Evolutionary conservation across 1,284 basidiomycete genomes (phyloP), one percentile per base, ranked within the genome.

Genomic region (Apiotrichum gracile): DNA sequence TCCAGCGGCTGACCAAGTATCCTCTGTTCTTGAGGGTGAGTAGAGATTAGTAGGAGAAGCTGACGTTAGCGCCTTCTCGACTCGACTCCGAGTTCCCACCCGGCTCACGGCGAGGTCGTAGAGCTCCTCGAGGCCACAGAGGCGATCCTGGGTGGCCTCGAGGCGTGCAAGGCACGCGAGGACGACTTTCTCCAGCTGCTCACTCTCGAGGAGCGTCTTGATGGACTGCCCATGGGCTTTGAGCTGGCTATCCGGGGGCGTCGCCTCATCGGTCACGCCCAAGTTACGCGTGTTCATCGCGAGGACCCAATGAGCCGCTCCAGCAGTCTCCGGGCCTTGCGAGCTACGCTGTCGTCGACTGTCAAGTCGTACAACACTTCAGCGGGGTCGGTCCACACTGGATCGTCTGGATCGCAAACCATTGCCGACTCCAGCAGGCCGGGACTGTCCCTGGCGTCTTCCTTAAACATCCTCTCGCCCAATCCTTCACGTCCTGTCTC

Each of bases 161-260:
- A 84, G 47, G 87, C 90, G 60, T 87, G 91, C 57, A 91, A 91
- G 68, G 74, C 80, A 5, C 81, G 87, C 19, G 89, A 92, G 71
- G 87, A 90, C 53, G 88, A 91, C 59, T 88, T 90, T 67, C 81
- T 84, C 24, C 74, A 83, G 43, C 77, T 87, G 29, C 85, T 86
- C 67, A 72, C 78, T n/a, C 76, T 89, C 17, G 75, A 82, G 17
- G 69, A 76, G 12, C 78, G 80, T 0, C 81, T 92, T 49, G 77
- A 80, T 22, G 85, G 85, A 1, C 66, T 89, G 2, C 81, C 83
- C 0, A 53, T 76, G 2, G 73, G 77, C 4, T 77, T 79, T 26
- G 72, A 77, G 33, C 76, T 93, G 5, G 83, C 85, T 1, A 77
- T 77, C 33, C 80, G 88, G 31, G 87, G 88, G 55, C 81, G 91